Percentiles rank a stretch among this genome's conserved stretches.
phyloP scores from a whole-genome alignment of 345 rosid genomes.

The Populus euphratica region DNA sequence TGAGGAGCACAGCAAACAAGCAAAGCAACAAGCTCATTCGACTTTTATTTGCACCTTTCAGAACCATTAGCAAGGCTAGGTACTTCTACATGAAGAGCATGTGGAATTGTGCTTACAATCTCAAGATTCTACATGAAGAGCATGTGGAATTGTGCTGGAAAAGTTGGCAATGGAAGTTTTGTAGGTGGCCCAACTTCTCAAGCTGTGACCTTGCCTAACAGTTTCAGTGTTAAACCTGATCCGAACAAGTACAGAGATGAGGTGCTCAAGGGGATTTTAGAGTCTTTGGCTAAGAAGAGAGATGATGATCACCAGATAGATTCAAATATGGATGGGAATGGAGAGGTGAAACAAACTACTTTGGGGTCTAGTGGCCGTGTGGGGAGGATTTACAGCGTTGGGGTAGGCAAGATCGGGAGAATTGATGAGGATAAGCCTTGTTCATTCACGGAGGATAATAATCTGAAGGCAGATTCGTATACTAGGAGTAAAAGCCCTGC shows the following conservation, averaged over 20 bases:
- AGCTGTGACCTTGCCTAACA: slow-evolving; percentile 3
- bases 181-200: slow-evolving; percentile 1
- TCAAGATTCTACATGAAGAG: slow-evolving; percentile 16
- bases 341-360: not conserved
- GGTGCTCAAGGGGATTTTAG: not conserved
- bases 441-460: slow-evolving; percentile 28
- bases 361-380: slow-evolving; percentile 1
- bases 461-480: not conserved
- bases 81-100: too few species aligned
- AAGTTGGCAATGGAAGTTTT: not conserved
- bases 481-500: slow-evolving; percentile 34
- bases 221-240: slow-evolving; percentile 2
- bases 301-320: not conserved
- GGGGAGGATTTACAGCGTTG: slow-evolving; percentile 43
- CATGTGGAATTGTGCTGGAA: slow-evolving; percentile 17
- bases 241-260: not conserved
- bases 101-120: too few species aligned
- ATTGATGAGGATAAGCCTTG: slow-evolving; percentile 42
- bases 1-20: slow-evolving; percentile 14
- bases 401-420: slow-evolving; percentile 46
- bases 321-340: not conserved
- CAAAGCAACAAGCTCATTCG: slow-evolving; percentile 11
- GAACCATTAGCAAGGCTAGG: slow-evolving; percentile 17
- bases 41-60: slow-evolving; percentile 13
- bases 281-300: not conserved